Conservation (phyloP, 2,329 filamentous ascomycete species). For the Colletotrichum sp. region DNA sequence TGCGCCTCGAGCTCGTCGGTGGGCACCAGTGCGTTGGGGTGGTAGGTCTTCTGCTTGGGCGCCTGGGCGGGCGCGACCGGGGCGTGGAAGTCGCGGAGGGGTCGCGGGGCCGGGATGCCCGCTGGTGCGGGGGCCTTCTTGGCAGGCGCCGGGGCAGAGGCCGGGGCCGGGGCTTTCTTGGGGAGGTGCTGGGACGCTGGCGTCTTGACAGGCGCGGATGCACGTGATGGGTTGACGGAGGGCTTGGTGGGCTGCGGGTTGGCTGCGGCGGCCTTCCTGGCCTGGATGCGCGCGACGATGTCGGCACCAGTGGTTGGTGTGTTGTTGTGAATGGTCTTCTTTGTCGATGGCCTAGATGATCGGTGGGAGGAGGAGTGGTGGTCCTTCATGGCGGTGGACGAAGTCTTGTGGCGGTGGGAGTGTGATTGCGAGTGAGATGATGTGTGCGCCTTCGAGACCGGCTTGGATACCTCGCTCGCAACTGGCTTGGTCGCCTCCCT, state of each 20-base stretch:
- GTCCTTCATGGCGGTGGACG: not conserved
- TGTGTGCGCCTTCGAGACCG: not conserved
- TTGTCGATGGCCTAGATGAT: not conserved
- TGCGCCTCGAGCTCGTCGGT: constrained; percentile 1
- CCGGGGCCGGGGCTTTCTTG: not conserved
- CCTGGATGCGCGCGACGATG: constrained; percentile 8
- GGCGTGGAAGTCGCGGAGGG: not conserved
- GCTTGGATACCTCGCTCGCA: not conserved
- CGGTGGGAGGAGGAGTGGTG: not conserved
- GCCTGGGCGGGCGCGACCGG: not conserved
- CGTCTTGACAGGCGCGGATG: not conserved
- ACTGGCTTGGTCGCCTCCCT: not conserved
- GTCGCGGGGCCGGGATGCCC: not conserved
- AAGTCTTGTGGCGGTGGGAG: not conserved
- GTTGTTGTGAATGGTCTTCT: not conserved
- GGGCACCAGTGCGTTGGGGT: not conserved
- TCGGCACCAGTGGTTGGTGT: not conserved
- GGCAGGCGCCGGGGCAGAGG: not conserved
- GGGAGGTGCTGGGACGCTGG: not conserved
- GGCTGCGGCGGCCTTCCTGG: not conserved
- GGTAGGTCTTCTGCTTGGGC: constrained; percentile 4
- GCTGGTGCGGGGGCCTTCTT: not conserved
- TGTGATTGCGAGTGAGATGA: not conserved
- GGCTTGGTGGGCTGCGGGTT: not conserved
- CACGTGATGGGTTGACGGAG: not conserved